Base-by-base conservation (phyloP, 257 asterid genomes). In the Solanum ossicruentum region DNA sequence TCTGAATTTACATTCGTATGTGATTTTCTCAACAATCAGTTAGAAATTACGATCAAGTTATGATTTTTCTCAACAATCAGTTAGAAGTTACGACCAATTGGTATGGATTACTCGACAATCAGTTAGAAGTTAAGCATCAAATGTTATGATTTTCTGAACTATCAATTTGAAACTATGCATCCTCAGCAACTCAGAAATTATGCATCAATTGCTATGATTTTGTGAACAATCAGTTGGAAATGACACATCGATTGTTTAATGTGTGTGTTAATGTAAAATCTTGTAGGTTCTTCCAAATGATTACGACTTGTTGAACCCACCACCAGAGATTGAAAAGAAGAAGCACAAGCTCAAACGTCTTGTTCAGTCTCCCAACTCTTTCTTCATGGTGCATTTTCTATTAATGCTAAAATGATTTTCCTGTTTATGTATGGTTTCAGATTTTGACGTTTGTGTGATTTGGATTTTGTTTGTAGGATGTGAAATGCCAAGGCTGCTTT, bases 281-380 rank as follows among this genome's bases (percentile, higher is more conserved):
- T 36, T 4, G 41, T 58, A 93, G 95, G 92, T 82, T 85, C 94
- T 91, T 39, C 87, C 95, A 2, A 92, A 93, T 85, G 95, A 91
- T 26, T 23, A 81, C 51, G 94, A 92, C 88, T 83, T 92, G 92
- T 90, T 92, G 71, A 91, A 93, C 89, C 96, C 97, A 8, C 92
- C 95, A 67, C 91, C 93, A 49, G 94, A 93, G 83, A 87, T 91
- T 56, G 97, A 93, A 90, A 92, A 93, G 91, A 93, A 90, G 89
- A 93, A 93, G 93, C 95, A 93, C 88, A 93, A 93, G 90, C 94
- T 92, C 73, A 93, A 92, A 92, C 93, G 92, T n/a, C 89, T 92
- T 15, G 93, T 92, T 10, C 91, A 91, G 9, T 92, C 93, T 9
- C 92, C 92, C 3, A 88, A 90, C 70, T 92, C 93, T 3, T 92